Evolutionary conservation across 1,139 yeast genomes (phyloP).

Genomic region (Yamadazyma kanchanaburiensis): DNA sequence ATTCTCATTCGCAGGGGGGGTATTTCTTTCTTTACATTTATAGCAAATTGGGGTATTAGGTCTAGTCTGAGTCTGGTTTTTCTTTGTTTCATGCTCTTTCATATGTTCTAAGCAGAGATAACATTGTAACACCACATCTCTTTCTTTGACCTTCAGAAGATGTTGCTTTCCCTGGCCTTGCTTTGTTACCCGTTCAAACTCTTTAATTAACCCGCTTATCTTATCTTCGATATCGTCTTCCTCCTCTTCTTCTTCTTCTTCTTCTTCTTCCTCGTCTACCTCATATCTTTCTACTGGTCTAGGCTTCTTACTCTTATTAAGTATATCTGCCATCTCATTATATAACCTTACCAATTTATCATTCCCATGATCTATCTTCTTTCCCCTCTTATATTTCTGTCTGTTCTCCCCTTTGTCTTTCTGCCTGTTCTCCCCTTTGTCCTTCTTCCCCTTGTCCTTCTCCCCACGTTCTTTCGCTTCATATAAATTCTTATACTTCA

Average conservation of each 20-base stretch:
- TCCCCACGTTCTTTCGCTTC: slow-evolving; percentile 11
- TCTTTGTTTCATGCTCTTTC: no score
- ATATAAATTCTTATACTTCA: slow-evolving; percentile 31
- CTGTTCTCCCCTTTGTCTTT: slow-evolving; percentile 1
- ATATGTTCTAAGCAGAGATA: slow-evolving; percentile 17
- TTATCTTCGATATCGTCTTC: neutral
- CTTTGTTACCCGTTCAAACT: slow-evolving; percentile 1
- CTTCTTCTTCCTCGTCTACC: slow-evolving; percentile 1
- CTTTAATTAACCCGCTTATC: neutral
- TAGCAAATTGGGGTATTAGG: slow-evolving; percentile 3
- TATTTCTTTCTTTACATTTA: neutral
- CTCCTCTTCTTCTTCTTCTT: neutral
- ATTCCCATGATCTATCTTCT: no score
- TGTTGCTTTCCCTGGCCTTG: neutral
- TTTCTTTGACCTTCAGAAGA: slow-evolving; percentile 2
- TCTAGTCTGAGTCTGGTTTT: no score
- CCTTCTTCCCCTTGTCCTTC: slow-evolving; percentile 1
- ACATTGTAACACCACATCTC: slow-evolving; percentile 17
- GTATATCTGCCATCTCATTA: slow-evolving; percentile 15
- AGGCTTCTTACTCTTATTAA: slow-evolving; percentile 10
- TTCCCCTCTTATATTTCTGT: no score
- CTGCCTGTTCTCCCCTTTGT: neutral
- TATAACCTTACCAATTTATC: slow-evolving; percentile 11
- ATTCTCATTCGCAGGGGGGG: no score
- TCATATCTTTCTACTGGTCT: neutral